phyloP scores from a whole-genome alignment of 2,329 filamentous ascomycete genomes.

The Botrytis fragariae region DNA sequence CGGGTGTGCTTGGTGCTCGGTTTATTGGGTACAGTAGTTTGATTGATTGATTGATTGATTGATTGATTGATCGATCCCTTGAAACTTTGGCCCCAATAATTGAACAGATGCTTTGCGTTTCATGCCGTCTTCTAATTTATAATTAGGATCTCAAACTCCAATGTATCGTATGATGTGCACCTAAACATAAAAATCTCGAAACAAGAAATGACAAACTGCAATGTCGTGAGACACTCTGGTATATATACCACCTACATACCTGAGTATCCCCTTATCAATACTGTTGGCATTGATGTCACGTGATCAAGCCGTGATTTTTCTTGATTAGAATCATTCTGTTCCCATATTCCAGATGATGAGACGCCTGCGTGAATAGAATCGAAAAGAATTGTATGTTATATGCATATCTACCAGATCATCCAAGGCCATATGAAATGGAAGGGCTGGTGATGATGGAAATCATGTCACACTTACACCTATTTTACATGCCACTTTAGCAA shows the following conservation, averaged over 20 bases:
- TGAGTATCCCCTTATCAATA: background rate
- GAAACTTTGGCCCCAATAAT: background rate
- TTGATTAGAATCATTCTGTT: background rate
- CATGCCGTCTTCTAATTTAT: background rate
- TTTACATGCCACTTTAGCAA: conserved; percentile 8
- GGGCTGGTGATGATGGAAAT: conserved; percentile 9
- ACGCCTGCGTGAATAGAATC: too few species aligned
- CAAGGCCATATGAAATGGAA: background rate
- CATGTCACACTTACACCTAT: background rate
- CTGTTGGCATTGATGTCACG: background rate
- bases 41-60: background rate
- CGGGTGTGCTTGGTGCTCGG: background rate
- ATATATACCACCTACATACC: background rate
- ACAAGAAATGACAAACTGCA: background rate
- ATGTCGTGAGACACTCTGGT: background rate
- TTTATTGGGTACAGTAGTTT: background rate
- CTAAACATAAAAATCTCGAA: background rate
- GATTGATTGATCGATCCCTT: background rate
- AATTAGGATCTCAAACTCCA: background rate
- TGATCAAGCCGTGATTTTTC: background rate
- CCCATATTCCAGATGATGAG: background rate
- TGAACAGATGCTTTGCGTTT: background rate
- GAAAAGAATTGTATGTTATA: background rate
- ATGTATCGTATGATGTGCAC: background rate
- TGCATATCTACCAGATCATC: background rate